Base-by-base conservation (phyloP, 2,329 filamentous ascomycete species). In the Colletotrichum karsti region DNA sequence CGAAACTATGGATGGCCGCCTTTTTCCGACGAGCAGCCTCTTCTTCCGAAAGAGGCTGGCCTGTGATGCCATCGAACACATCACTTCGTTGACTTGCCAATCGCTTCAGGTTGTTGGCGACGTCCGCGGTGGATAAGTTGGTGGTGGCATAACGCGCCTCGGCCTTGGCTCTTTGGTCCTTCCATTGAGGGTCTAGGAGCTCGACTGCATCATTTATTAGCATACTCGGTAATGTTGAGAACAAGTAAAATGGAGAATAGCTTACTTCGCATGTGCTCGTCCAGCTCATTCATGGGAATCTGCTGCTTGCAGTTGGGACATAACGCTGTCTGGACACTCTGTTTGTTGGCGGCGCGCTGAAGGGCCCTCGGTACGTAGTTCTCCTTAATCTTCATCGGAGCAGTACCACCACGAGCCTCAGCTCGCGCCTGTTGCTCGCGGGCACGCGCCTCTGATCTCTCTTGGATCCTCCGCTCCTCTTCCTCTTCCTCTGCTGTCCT, bases 241-340 rank as follows among this genome's bases (percentile, higher is more conserved):
- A 66, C 15, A 18, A 18, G 37, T 51, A 18, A 13, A 20, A 18
- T 24, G 39, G n/a, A 48, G 35, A n/a, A 53, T 57, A 42, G 76
- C 86, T 81, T 83, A 92, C 90, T 97, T 79, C 93, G 90, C 89
- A 98, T 95, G 77, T 98, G 95, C 71, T 95, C 91, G 68, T 96
- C 93, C 72, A 98, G 87, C 81, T 98, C 95, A 74, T 92, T 90
- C 74, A 93, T 89, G 7, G 94, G 93, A 67, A 98, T 94, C 73
- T 93, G 90, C 81, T 97, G 93, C 73, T 93, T 92, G 85, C 96
- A 98, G 80, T 97, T 97, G 64, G 95, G 95, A 78, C 95, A 98
- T 64, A 97, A 84, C 4, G 91, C 92, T 77, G 91, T 93, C 71
- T 90, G 86, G 44, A 84, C 84, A 59, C 86, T 87, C 71, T 88